Base-by-base conservation (phyloP, 2,329 filamentous ascomycete species). In the Ilyonectria robusta region DNA sequence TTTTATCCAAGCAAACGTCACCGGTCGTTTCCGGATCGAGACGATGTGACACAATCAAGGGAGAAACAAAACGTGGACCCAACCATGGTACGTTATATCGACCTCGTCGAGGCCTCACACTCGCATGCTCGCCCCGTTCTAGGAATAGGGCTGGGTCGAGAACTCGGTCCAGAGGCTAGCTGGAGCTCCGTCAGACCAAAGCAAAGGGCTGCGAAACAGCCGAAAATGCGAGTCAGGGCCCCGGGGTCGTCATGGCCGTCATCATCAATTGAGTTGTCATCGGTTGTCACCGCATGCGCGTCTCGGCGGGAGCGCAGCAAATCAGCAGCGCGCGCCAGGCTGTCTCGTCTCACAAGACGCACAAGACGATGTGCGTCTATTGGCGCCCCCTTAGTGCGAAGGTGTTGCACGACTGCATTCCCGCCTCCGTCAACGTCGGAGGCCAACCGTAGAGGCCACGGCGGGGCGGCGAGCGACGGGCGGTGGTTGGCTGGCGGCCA, bases 1-100 rank as follows among this genome's bases (percentile, higher is more conserved):
- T 17, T 23, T 51, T 15, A 31, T 53, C n/a, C 17, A 33, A 62
- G 21, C 15, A 29, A 17, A n/a, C 23, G 40, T 44, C 23, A 35
- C 59, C 62, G 50, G 33, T 44, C 50, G 57, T 44, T 48, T 65
- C 62, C 56, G 56, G 23, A 13, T 29, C 31, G 42, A 42, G 33
- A 23, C 17, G 26, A 35, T 35, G 35, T 40, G 55, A 26, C 44
- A 33, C 13, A 23, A 44, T 59, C 9, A n/a, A 44, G 33, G 23
- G 29, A 11, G 11, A 31, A 19, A 47, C 42, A 58, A 58, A 47
- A 23, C 51, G 19, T 29, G 35, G 46, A 37, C 29, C 58, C 33
- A 61, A 35, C 21, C 51, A 66, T 61, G 26, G 58, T 61, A 58
- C 53, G 57, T 53, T 56, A 40, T 53, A 57, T 46, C 37, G 29